These are phyloP conservation scores for Talaromyces nanjingensis DNA, from an alignment of 495 filamentous ascomycete species.

Conservation along the genomic window DNA sequence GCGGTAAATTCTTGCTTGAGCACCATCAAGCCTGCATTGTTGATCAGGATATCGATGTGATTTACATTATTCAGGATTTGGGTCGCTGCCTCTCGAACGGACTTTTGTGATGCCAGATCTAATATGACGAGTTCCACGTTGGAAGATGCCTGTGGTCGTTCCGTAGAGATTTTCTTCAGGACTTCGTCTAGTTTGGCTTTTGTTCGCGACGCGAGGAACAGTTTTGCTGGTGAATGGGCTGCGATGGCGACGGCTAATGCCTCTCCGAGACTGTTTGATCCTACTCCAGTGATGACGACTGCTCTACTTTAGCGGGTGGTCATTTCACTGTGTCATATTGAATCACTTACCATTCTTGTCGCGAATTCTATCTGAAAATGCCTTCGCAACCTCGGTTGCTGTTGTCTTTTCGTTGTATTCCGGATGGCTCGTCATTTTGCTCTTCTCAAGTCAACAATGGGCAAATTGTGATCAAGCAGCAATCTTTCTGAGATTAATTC, in stretches of 20 bases:
- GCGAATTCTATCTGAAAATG: constrained; percentile 30
- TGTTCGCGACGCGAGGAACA: constrained; percentile 51
- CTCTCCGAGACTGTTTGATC: constrained; percentile 45
- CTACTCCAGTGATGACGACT: constrained; percentile 46
- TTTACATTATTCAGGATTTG: constrained; percentile 12
- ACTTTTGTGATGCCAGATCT: constrained; percentile 17
- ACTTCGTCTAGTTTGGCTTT: constrained; percentile 42
- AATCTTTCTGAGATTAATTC: background rate
- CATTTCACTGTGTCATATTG: background rate
- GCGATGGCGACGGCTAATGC: constrained; percentile 46
- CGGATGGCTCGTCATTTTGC: constrained; percentile 19
- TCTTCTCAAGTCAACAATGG: background rate
- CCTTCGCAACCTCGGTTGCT: constrained; percentile 33
- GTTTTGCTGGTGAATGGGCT: constrained; percentile 38
- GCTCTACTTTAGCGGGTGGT: background rate
- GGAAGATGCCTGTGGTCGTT: background rate
- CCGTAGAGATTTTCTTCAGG: constrained; percentile 24
- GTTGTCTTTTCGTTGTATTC: constrained; percentile 37
- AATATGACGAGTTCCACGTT: constrained; percentile 3
- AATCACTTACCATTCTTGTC: constrained; percentile 26
- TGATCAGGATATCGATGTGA: constrained; percentile 30
- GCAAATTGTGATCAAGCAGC: background rate
- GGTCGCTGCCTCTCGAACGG: constrained; percentile 11
- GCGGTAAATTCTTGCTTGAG: constrained; percentile 23
- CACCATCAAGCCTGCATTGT: constrained; percentile 64